phyloP scores from a whole-genome alignment of 345 rosid species.

The Turritis glabra region DNA sequence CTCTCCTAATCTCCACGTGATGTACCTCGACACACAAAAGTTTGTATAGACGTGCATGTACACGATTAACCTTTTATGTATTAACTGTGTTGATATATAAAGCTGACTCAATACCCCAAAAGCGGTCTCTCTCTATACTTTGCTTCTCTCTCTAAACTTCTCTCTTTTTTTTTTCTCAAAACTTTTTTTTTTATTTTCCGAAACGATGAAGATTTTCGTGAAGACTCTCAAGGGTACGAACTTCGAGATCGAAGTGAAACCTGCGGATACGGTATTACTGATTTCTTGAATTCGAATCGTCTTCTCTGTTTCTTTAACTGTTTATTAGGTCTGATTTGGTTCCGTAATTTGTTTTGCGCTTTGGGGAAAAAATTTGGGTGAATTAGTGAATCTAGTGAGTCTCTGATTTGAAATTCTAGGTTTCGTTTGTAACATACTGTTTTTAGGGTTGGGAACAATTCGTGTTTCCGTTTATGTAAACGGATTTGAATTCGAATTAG shows the following conservation, averaged over 20 bases:
- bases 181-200: background rate
- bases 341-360: background rate
- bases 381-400: slow-evolving; percentile 13
- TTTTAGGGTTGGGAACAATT: background rate
- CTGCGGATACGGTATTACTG: slow-evolving; percentile 52
- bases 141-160: slow-evolving; percentile 38
- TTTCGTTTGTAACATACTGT: slow-evolving; percentile 5
- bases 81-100: slow-evolving; percentile 29
- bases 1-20: background rate
- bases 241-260: slow-evolving; percentile 73
- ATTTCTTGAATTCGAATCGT: background rate
- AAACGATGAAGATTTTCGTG: slow-evolving; percentile 70
- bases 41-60: background rate
- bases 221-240: slow-evolving; percentile 73
- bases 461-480: background rate
- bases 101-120: slow-evolving; percentile 22
- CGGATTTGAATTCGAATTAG: slow-evolving; percentile 28
- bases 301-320: background rate
- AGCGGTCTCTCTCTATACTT: slow-evolving; percentile 31
- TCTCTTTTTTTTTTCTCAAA: slow-evolving; percentile 10
- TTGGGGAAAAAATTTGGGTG: background rate
- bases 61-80: background rate
- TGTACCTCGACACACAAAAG: background rate
- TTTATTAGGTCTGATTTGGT: slow-evolving; percentile 29
- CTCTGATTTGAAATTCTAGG: slow-evolving; percentile 27